phyloP scores from a whole-genome alignment of 202 grass and related monocot species.

The Elaeis oleifera region DNA sequence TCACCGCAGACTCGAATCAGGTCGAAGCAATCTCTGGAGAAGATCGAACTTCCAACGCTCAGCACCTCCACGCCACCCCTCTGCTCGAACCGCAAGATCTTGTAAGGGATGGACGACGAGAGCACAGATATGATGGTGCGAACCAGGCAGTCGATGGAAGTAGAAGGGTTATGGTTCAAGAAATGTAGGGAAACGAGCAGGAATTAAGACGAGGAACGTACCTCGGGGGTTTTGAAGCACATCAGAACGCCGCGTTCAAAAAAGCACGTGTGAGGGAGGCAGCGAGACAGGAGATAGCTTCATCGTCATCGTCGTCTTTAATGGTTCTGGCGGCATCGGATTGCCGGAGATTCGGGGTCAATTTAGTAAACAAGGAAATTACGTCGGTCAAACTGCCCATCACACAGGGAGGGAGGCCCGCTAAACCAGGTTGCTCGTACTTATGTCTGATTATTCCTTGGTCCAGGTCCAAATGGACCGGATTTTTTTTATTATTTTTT shows the following conservation, averaged over 20 bases:
- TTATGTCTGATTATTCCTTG: no score
- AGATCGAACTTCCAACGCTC: conserved; percentile 43
- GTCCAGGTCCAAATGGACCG: no score
- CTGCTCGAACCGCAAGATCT: conserved; percentile 21
- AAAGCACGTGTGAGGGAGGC: conserved; percentile 24
- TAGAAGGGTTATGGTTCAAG: neutral
- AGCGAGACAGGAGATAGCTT: conserved; percentile 46
- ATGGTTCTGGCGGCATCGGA: neutral
- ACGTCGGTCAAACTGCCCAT: neutral
- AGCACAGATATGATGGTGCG: conserved; percentile 49
- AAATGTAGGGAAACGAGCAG: neutral
- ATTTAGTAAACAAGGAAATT: conserved; percentile 37
- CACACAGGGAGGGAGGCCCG: no score
- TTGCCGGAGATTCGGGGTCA: conserved; percentile 22
- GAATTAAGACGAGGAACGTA: neutral
- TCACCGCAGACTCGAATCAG: conserved; percentile 41
- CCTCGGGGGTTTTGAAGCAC: conserved; percentile 59
- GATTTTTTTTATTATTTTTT: no score
- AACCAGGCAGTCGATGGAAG: conserved; percentile 38
- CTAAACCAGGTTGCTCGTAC: no score
- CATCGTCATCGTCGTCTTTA: neutral
- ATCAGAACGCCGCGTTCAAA: conserved; percentile 61
- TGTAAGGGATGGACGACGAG: conserved; percentile 39
- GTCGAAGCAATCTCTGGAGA: conserved; percentile 33
- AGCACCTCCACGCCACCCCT: conserved; percentile 26